Evolutionary conservation across 495 filamentous ascomycete species (phyloP), one percentile per base, ranked within the genome.

Genomic region (Zalerion maritima): DNA sequence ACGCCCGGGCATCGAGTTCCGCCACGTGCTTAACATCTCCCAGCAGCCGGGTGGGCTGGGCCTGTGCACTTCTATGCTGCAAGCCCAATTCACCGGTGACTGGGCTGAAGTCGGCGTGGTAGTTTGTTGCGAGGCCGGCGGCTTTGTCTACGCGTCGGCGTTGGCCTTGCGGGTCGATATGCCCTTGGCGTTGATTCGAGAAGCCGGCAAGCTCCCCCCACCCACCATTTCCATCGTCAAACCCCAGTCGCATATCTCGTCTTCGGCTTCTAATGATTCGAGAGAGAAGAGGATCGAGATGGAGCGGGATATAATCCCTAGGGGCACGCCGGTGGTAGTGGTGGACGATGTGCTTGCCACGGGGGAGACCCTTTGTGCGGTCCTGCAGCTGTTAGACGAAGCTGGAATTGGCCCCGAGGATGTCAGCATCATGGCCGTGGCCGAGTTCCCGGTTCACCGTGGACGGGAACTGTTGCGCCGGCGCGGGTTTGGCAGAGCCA

Each of bases 281-380:
- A 41, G 42, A 32, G 54, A 57, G 46, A 52, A 53, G 36, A 37
- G 37, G 24, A 59, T 78, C 9, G 69, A 73, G 48, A 66, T 78
- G 43, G 53, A 56, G 15, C 43, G 42, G 31, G 53, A 56, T 48
- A 46, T 56, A 25, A 34, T 75, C 27, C 52, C 54, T 3, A 46
- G 12, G 22, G 60, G 50, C 14, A 51, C 50, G 11, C 55, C 57
- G 24, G 63, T 77, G 11, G 50, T 76, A 35, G 60, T 78, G 5
- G 57, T 78, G 25, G 71, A 78, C 45, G 72, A 78, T 53, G 71
- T 75, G 31, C 62, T 77, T 38, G 59, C 71, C 20, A 69, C 67
- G 17, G 72, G 70, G 29, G 36, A 57, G 39, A 77, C 71, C 29
- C 62, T 76, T 42, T 70, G 59, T 47, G 67, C 64, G 23, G 56